Base-by-base conservation (phyloP, 345 rosid species). In the Capsella bursapastoris region DNA sequence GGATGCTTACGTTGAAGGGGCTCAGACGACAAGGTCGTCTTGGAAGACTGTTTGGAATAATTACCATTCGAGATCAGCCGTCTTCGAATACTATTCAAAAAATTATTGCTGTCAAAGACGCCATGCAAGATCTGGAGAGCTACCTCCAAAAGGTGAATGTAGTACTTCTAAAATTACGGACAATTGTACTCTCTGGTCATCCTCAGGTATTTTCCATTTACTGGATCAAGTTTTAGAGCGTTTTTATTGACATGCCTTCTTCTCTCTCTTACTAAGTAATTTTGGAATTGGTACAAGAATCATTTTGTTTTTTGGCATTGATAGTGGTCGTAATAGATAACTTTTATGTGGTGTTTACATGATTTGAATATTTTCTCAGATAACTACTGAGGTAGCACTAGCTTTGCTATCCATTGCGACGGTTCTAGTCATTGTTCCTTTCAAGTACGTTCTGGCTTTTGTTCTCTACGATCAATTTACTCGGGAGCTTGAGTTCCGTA, bases 61-160 rank as follows among this genome's bases (percentile, higher is more conserved):
- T 94, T 76, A 91, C 91, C 2, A 88, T 94, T 66, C 83, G 81
- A 70, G 97, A 94, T 83, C 98, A 94, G 79, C 97, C 97, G 55
- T 93, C 98, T 71, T 94, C 98, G 69, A 94, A 94, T 82, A 94
- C 98, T 48, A 86, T 94, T 69, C 90, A 94, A 66, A 91, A 94
- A 84, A 90, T 94, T 22, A 83, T 94, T 57, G 98, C 98, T 52
- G 71, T 94, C 15, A 94, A 91, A 83, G 93, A 94, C 75, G 98
- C 97, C 31, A 87, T 94, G 95, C 92, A 78, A 47, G 92, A 87
- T 69, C 81, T 94, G 70, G 98, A 94, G 84, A 81, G 79, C 72
- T 85, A 75, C 82, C 89, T 91, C 66, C 98, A 94, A 87, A 91
- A 84, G 75, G 70, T 94, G 71, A 94, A 94, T 76, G 96, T 94